Conservation (phyloP, 257 asterid genomes). For the Scutellaria barbata region DNA sequence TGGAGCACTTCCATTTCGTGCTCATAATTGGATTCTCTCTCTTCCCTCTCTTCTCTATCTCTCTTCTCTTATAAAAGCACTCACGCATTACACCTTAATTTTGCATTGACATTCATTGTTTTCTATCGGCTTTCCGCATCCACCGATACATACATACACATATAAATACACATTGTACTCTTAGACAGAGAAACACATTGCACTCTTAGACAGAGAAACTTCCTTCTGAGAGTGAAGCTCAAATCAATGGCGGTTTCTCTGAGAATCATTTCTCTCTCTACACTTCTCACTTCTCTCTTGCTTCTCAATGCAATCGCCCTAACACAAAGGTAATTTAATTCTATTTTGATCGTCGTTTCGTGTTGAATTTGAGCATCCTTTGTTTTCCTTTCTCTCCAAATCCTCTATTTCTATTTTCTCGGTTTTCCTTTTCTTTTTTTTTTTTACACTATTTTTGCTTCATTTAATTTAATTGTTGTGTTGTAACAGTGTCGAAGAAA, state of each 20-base stretch:
- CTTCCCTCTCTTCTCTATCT: slow-evolving; percentile 10
- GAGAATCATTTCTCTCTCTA: slow-evolving; percentile 35
- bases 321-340: slow-evolving; percentile 49
- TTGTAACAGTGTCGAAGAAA: slow-evolving; percentile 43
- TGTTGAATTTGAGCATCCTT: not conserved
- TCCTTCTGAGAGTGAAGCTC: slow-evolving; percentile 1
- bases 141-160: slow-evolving; percentile 15
- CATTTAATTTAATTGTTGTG: not conserved
- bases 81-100: slow-evolving; percentile 42
- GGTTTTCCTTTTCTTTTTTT: not conserved
- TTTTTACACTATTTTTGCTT: no score
- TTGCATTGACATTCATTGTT: slow-evolving; percentile 38
- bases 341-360: not conserved
- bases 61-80: slow-evolving; percentile 50
- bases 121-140: slow-evolving; percentile 31
- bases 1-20: slow-evolving; percentile 12
- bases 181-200: not conserved
- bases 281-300: slow-evolving; percentile 46
- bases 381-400: not conserved
- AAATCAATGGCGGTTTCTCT: slow-evolving; percentile 52
- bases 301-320: slow-evolving; percentile 40
- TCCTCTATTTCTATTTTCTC: not conserved
- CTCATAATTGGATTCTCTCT: slow-evolving; percentile 19
- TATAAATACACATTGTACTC: slow-evolving; percentile 11
- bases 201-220: no score